Conservation (phyloP, 2,329 filamentous ascomycete species). For the Ophiostoma pallidulum region DNA sequence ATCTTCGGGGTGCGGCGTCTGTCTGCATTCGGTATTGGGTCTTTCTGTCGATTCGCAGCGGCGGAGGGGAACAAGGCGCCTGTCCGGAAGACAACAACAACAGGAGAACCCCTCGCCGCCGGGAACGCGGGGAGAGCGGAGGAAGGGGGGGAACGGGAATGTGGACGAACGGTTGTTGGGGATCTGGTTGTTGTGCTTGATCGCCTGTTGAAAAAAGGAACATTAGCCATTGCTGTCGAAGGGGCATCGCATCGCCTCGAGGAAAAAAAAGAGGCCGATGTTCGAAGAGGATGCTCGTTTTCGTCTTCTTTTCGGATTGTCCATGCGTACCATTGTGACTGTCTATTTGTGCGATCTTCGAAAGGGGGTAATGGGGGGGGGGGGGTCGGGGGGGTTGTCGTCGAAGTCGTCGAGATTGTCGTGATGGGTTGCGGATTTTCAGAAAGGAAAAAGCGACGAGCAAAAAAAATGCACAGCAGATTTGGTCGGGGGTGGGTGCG, state of each 20-base stretch:
- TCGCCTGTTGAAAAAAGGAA: slow-evolving; percentile 52
- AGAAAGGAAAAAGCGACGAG: slow-evolving; percentile 1
- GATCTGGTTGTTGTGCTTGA: slow-evolving; percentile 99
- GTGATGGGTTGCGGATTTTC: slow-evolving; percentile 1
- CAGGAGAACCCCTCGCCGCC: no score
- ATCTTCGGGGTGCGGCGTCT: no score
- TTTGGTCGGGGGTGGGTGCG: no score
- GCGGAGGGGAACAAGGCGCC: no score
- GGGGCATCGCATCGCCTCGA: slow-evolving; percentile 19
- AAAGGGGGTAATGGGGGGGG: slow-evolving; percentile 4
- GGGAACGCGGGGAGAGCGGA: slow-evolving; percentile 20
- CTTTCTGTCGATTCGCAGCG: background rate
- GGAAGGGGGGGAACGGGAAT: slow-evolving; percentile 21
- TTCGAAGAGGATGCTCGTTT: background rate
- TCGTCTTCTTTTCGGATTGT: slow-evolving; percentile 11
- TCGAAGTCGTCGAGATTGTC: slow-evolving; percentile 5
- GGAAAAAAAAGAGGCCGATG: background rate
- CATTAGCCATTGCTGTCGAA: no score
- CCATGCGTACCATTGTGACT: slow-evolving; percentile 42
- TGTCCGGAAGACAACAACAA: no score
- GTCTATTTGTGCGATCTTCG: slow-evolving; percentile 38
- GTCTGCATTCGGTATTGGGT: no score
- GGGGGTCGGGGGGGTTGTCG: no score
- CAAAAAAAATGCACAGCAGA: slow-evolving; percentile 13
- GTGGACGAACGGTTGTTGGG: slow-evolving; percentile 79